These are phyloP conservation scores for Citrus cavaleriei DNA, from an alignment of 345 rosid genomes.

Conservation along the genomic window DNA sequence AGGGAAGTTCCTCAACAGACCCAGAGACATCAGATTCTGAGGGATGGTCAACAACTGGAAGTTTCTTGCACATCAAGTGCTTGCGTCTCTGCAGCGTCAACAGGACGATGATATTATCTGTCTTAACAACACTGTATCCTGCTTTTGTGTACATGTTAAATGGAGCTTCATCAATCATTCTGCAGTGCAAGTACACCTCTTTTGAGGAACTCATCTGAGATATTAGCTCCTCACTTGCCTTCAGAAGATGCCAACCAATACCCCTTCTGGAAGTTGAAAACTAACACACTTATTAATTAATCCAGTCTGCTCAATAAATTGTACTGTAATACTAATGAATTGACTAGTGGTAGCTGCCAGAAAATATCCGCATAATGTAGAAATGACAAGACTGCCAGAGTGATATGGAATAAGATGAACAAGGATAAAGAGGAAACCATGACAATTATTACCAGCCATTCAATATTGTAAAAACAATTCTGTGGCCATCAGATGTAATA, in stretches of 20 bases:
- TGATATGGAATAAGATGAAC: neutral
- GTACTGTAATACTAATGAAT: neutral
- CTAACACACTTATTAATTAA: neutral
- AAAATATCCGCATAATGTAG: neutral
- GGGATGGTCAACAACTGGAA: slow-evolving; percentile 27
- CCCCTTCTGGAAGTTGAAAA: slow-evolving; percentile 59
- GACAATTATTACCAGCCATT: neutral
- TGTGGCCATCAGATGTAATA: neutral
- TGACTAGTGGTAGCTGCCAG: neutral
- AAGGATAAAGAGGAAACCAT: neutral
- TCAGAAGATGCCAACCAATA: slow-evolving; percentile 92
- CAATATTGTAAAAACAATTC: neutral
- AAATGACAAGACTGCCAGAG: neutral
- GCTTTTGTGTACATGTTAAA: slow-evolving; percentile 84
- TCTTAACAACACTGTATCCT: slow-evolving; percentile 65
- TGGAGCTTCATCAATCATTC: slow-evolving; percentile 87
- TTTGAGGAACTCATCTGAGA: slow-evolving; percentile 48
- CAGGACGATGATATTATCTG: slow-evolving; percentile 65
- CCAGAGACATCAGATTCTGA: slow-evolving; percentile 23
- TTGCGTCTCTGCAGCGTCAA: slow-evolving; percentile 83
- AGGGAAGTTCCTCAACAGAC: slow-evolving; percentile 37
- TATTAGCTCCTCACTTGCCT: slow-evolving; percentile 83
- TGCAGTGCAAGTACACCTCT: slow-evolving; percentile 87
- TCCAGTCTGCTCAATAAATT: neutral
- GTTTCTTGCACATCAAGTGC: slow-evolving; percentile 89